Percentiles rank a stretch among this genome's conserved stretches.
These are phyloP conservation scores for Wickerhamiella siamensis DNA, from an alignment of 805 yeast species.

Conservation along the genomic window DNA sequence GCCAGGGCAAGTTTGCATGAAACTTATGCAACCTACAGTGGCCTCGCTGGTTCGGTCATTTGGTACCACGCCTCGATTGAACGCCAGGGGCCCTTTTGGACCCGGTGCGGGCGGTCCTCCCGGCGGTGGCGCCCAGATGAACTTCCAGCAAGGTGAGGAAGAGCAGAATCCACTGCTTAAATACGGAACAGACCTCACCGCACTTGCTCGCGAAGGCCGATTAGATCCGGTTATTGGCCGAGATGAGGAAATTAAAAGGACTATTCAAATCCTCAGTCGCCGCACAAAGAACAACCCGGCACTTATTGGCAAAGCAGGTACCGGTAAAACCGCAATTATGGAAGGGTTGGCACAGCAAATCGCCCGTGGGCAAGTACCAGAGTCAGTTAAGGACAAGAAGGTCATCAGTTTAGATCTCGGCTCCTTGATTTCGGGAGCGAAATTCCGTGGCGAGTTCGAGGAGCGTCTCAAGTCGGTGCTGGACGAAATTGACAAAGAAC, in stretches of 20 bases:
- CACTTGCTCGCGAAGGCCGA: slow-evolving; percentile 76
- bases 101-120: not conserved
- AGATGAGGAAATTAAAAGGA: slow-evolving; percentile 86
- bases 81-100: not conserved
- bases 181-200: slow-evolving; percentile 76
- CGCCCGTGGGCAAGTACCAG: slow-evolving; percentile 85
- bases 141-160: slow-evolving; percentile 5
- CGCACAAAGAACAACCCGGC: slow-evolving; percentile 95
- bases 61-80: not conserved
- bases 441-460: slow-evolving; percentile 92
- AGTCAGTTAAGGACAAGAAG: slow-evolving; percentile 73
- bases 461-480: slow-evolving; percentile 90
- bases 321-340: slow-evolving; percentile 93
- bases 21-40: not conserved
- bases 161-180: slow-evolving; percentile 62
- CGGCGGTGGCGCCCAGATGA: not conserved
- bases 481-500: slow-evolving; percentile 81
- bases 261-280: slow-evolving; percentile 81
- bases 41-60: not conserved
- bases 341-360: slow-evolving; percentile 95
- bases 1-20: not conserved
- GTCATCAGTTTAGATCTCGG: slow-evolving; percentile 80
- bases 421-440: slow-evolving; percentile 84
- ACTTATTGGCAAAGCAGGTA: slow-evolving; percentile 90
- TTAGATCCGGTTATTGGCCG: slow-evolving; percentile 95